Evolutionary conservation across 768 basidiomycete species (phyloP), one percentile per base, ranked within the genome.

Genomic region (Mycena amicta): DNA sequence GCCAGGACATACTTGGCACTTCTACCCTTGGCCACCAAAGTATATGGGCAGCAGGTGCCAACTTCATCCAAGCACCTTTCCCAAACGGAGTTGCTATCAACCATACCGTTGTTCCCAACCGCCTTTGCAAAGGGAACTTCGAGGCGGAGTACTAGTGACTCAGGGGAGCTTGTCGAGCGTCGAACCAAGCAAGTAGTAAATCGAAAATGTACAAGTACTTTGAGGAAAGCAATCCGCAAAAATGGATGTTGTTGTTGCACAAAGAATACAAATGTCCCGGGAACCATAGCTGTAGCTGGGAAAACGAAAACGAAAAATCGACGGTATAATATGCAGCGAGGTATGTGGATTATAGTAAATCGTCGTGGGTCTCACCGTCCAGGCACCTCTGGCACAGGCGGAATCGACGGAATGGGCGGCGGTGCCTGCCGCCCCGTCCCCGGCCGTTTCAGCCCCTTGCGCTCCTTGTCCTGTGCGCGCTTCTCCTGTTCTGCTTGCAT

Each of bases 401-500:
- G 61, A 12, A 61, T 39, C 4, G 26, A 5, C 8, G 61, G 61
- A 16, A 54, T 23, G 8, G 53, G 53, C 28, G 57, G 41, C n/a
- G 33, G 39, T n/a, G 52, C 53, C 8, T 22, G 20, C 27, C 26
- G 5, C 46, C 29, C 29, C 23, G 29, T 43, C 40, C 26, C 39
- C 11, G 81, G 79, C 53, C 89, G 80, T 66, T 83, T 84, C 33
- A 81, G 70, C 43, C 13, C 43, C 70, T 82, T 87, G 63, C 85
- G 83, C 62, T 80, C 76, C 66, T 84, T 81, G 13, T 85, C 86
- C 58, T 81, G 82, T 50, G 84, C 83, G n/a, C 87, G 82, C 54
- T 83, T 80, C 68, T 93, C 89, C 64, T 90, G 89, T 68, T 95
- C 92, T 4, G 85, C 86, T 66, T 91, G 90, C 79, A 94, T 85